Conservation (phyloP, 495 filamentous ascomycete genomes). For the Lineolata rhizophorae region DNA sequence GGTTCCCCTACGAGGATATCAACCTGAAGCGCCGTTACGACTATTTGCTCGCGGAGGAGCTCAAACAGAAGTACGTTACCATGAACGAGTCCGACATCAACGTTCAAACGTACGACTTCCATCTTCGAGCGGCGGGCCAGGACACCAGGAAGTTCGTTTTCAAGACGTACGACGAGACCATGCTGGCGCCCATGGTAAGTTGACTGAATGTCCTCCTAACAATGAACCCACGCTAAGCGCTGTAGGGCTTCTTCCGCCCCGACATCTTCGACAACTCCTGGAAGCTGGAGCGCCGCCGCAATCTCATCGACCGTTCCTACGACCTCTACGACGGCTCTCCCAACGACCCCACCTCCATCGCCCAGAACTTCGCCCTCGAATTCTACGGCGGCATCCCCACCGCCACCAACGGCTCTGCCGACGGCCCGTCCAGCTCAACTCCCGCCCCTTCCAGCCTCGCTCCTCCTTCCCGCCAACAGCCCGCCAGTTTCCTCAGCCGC, state of each 20-base stretch:
- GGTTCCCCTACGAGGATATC: slow-evolving; percentile 86
- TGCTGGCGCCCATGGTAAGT: slow-evolving; percentile 63
- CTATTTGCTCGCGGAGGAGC: slow-evolving; percentile 79
- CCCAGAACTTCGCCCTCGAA: slow-evolving; percentile 49
- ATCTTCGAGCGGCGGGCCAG: slow-evolving; percentile 68
- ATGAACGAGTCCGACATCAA: slow-evolving; percentile 67
- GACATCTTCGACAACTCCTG: slow-evolving; percentile 56
- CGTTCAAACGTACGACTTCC: slow-evolving; percentile 65
- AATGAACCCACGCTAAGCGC: neutral
- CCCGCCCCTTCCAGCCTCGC: slow-evolving; percentile 20
- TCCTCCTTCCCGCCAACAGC: slow-evolving; percentile 16
- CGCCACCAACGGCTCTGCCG: slow-evolving; percentile 35
- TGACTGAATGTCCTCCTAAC: slow-evolving; percentile 7
- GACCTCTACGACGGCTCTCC: slow-evolving; percentile 82
- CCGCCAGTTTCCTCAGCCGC: slow-evolving; percentile 29
- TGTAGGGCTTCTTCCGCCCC: slow-evolving; percentile 46
- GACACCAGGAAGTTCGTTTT: slow-evolving; percentile 80
- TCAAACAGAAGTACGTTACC: slow-evolving; percentile 76
- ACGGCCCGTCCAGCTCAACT: no score
- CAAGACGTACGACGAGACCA: slow-evolving; percentile 86
- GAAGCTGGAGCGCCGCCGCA: slow-evolving; percentile 59
- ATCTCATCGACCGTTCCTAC: slow-evolving; percentile 60
- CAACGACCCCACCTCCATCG: slow-evolving; percentile 71
- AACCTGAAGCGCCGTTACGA: slow-evolving; percentile 80
- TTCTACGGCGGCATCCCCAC: slow-evolving; percentile 21